These are phyloP conservation scores for Trichosanthes truncata DNA, from an alignment of 306 rosid species.

Conservation along the genomic window DNA sequence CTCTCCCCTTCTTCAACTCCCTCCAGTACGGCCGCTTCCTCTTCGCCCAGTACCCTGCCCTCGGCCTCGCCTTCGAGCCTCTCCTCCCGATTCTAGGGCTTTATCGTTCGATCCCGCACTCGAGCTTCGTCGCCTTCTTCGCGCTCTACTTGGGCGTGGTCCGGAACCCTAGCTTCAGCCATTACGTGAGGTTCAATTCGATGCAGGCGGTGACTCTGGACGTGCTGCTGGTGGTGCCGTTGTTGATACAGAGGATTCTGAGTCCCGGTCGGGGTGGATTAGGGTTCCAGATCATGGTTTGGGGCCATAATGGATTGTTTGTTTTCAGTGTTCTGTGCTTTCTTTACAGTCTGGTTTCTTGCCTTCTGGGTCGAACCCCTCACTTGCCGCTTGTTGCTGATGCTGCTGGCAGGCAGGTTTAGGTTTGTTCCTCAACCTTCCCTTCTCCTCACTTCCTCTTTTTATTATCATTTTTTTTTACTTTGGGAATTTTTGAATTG, in stretches of 20 bases:
- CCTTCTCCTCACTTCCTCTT: too few relatives aligned
- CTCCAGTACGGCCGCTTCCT: slow-evolving; percentile 73
- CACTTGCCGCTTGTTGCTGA: slow-evolving; percentile 76
- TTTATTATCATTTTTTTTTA: too few relatives aligned
- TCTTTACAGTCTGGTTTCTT: slow-evolving; percentile 37
- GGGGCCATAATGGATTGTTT: slow-evolving; percentile 46
- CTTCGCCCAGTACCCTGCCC: slow-evolving; percentile 39
- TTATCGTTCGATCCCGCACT: slow-evolving; percentile 71
- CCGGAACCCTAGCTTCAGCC: slow-evolving; percentile 54
- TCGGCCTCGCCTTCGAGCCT: slow-evolving; percentile 60
- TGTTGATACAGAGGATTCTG: slow-evolving; percentile 55
- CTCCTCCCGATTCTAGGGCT: slow-evolving; percentile 53
- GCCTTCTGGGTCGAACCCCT: slow-evolving; percentile 68
- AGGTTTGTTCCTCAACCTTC: background rate
- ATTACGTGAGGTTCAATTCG: slow-evolving; percentile 62
- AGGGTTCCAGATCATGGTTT: slow-evolving; percentile 36
- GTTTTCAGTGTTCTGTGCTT: slow-evolving; percentile 49
- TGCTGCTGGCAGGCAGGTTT: slow-evolving; percentile 59
- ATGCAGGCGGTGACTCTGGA: slow-evolving; percentile 87
- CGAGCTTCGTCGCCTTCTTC: slow-evolving; percentile 86
- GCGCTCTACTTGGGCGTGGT: slow-evolving; percentile 80
- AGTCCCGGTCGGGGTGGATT: slow-evolving; percentile 50
- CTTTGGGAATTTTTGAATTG: background rate
- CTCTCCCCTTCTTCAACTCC: slow-evolving; percentile 86
- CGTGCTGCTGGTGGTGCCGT: slow-evolving; percentile 64